These are phyloP conservation scores for Endocarpon pusillum DNA, from an alignment of 495 filamentous ascomycete species.

Conservation along the genomic window DNA sequence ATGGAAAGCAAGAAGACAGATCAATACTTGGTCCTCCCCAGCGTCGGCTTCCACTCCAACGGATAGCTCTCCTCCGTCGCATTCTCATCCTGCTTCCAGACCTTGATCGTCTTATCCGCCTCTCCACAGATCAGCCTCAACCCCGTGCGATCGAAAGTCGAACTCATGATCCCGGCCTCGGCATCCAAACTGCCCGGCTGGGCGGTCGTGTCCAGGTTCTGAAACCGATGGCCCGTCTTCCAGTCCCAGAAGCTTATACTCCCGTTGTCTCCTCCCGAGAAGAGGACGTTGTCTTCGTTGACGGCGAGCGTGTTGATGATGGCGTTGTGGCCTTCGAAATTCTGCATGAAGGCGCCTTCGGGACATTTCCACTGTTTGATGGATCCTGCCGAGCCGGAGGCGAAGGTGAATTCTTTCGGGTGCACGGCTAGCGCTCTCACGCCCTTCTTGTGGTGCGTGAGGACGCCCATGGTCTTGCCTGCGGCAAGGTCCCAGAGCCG, in stretches of 20 bases:
- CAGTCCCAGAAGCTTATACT: constrained; percentile 98
- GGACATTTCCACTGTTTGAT: constrained; percentile 99
- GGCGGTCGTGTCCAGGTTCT: constrained; percentile 71
- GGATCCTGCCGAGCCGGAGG: constrained; percentile 70
- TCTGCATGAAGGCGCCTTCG: constrained; percentile 97
- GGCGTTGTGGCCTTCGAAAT: constrained; percentile 90
- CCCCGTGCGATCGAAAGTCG: constrained; percentile 78
- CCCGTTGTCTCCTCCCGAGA: constrained; percentile 91
- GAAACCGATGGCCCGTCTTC: constrained; percentile 89
- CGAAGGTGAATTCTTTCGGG: constrained; percentile 93
- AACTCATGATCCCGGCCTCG: constrained; percentile 84
- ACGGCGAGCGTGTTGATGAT: constrained; percentile 90
- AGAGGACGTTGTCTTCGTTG: constrained; percentile 88
- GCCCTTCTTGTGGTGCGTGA: constrained; percentile 98
- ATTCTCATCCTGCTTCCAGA: constrained; percentile 83
- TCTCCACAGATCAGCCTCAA: constrained; percentile 83
- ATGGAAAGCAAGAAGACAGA: constrained; percentile 6
- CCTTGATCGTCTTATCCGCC: constrained; percentile 93
- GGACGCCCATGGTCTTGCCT: constrained; percentile 84
- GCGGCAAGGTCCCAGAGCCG: constrained; percentile 93
- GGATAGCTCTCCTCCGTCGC: constrained; percentile 87
- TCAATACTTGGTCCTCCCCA: constrained; percentile 55
- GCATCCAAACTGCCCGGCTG: constrained; percentile 91
- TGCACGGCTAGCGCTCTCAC: constrained; percentile 75
- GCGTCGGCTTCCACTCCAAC: constrained; percentile 77